Evolutionary conservation across 2,329 filamentous ascomycete genomes (phyloP).

Genomic region (Botrytis medusae): DNA sequence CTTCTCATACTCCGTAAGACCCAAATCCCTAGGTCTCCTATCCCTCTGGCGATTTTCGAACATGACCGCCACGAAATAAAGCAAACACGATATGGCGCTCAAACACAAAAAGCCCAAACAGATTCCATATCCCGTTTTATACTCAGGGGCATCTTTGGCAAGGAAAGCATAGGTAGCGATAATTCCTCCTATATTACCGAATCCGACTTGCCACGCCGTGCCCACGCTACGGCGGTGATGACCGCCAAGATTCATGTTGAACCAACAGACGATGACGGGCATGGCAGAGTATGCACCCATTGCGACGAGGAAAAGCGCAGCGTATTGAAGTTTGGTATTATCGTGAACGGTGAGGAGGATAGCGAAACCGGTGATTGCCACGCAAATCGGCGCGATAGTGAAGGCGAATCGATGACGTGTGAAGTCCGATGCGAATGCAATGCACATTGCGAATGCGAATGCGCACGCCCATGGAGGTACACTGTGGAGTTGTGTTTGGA

Average conservation of each 20-base stretch:
- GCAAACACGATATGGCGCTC: slow-evolving; percentile 58
- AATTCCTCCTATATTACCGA: slow-evolving; percentile 78
- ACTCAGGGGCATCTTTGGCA: slow-evolving; percentile 64
- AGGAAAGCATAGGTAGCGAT: slow-evolving; percentile 73
- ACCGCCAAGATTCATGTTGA: slow-evolving; percentile 74
- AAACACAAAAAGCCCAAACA: slow-evolving; percentile 72
- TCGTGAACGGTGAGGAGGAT: slow-evolving; percentile 73
- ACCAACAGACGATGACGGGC: slow-evolving; percentile 84
- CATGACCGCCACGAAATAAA: slow-evolving; percentile 60
- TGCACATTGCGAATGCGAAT: slow-evolving; percentile 74
- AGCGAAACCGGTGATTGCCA: slow-evolving; percentile 72
- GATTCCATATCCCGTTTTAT: slow-evolving; percentile 73
- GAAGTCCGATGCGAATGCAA: slow-evolving; percentile 72
- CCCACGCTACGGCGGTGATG: slow-evolving; percentile 71
- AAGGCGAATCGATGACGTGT: slow-evolving; percentile 73
- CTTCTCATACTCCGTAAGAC: slow-evolving; percentile 62
- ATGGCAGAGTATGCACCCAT: slow-evolving; percentile 83
- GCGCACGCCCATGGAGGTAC: slow-evolving; percentile 66
- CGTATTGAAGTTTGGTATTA: slow-evolving; percentile 68
- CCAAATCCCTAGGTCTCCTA: slow-evolving; percentile 46
- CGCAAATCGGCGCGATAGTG: slow-evolving; percentile 63
- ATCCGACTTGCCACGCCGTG: slow-evolving; percentile 74
- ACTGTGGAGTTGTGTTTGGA: slow-evolving; percentile 51
- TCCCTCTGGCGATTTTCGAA: slow-evolving; percentile 61
- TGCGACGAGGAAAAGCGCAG: slow-evolving; percentile 76